phyloP scores from a whole-genome alignment of 768 basidiomycete genomes.

The Steccherinum ochraceum region DNA sequence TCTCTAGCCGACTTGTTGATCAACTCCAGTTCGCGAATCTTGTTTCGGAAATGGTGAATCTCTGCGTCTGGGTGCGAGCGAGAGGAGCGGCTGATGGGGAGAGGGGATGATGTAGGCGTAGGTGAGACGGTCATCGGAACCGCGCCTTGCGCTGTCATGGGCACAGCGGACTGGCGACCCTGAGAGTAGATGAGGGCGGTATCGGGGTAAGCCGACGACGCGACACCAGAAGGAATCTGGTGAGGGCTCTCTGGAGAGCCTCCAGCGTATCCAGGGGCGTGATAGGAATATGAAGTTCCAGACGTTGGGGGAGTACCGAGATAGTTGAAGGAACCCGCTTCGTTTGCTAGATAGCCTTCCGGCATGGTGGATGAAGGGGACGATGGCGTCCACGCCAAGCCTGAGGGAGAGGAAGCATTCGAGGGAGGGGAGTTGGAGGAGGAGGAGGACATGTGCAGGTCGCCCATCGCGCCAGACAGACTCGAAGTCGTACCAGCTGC shows the following conservation, averaged over 20 bases:
- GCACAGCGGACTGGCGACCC: neutral
- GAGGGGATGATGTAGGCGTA: conserved; percentile 13
- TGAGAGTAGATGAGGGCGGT: neutral
- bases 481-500: conserved; percentile 34
- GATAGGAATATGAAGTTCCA: neutral
- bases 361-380: conserved; percentile 16
- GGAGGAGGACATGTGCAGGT: conserved; percentile 32
- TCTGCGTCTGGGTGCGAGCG: conserved; percentile 35
- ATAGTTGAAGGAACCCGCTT: neutral
- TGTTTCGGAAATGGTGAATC: conserved; percentile 46
- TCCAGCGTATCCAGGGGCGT: neutral
- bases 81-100: conserved; percentile 16
- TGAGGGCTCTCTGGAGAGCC: neutral
- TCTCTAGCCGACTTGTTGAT: conserved; percentile 44
- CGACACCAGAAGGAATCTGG: conserved; percentile 9
- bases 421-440: conserved; percentile 15
- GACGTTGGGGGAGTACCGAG: neutral
- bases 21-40: conserved; percentile 58
- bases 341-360: conserved; percentile 4
- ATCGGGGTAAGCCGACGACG: conserved; percentile 12
- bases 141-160: no score
- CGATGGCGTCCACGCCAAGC: conserved; percentile 18
- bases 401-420: conserved; percentile 18
- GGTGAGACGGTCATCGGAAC: conserved; percentile 20
- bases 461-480: conserved; percentile 61